Evolutionary conservation across 1,284 basidiomycete genomes (phyloP).

Genomic region (Trichosporon sp.): DNA sequence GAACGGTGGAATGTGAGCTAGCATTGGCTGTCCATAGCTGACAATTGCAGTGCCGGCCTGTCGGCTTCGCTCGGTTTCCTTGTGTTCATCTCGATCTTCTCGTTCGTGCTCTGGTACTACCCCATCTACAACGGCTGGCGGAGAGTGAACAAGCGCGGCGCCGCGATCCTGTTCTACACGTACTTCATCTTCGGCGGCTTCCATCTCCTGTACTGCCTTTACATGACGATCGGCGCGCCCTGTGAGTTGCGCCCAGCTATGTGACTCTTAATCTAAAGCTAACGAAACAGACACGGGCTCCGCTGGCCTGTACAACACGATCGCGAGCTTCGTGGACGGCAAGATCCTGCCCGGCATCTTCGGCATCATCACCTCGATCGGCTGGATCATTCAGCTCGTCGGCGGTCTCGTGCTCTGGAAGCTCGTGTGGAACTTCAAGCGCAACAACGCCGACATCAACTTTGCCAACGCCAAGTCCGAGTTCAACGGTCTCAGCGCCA

Average conservation of each 20-base stretch:
- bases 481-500: constrained; percentile 30
- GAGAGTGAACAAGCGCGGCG: constrained; percentile 67
- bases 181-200: constrained; percentile 95
- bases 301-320: constrained; percentile 91
- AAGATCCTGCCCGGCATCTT: constrained; percentile 73
- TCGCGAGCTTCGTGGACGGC: constrained; percentile 67
- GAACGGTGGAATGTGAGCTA: constrained; percentile 12
- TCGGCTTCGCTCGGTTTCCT: constrained; percentile 62
- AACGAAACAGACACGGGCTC: constrained; percentile 72
- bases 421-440: constrained; percentile 57
- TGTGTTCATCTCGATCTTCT: constrained; percentile 74
- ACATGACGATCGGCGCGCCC: constrained; percentile 83
- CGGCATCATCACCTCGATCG: constrained; percentile 75
- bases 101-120: constrained; percentile 90
- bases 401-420: constrained; percentile 55
- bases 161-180: constrained; percentile 64
- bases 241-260: constrained; percentile 38
- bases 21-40: background rate
- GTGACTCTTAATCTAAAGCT: constrained; percentile 33
- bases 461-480: constrained; percentile 36
- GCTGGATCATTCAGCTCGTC: constrained; percentile 78
- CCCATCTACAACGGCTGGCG: constrained; percentile 96
- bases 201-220: constrained; percentile 86
- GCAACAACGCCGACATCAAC: constrained; percentile 53
- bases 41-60: constrained; percentile 39